phyloP scores from a whole-genome alignment of 2,329 filamentous ascomycete genomes.

The Albophoma yamanashiensis region DNA sequence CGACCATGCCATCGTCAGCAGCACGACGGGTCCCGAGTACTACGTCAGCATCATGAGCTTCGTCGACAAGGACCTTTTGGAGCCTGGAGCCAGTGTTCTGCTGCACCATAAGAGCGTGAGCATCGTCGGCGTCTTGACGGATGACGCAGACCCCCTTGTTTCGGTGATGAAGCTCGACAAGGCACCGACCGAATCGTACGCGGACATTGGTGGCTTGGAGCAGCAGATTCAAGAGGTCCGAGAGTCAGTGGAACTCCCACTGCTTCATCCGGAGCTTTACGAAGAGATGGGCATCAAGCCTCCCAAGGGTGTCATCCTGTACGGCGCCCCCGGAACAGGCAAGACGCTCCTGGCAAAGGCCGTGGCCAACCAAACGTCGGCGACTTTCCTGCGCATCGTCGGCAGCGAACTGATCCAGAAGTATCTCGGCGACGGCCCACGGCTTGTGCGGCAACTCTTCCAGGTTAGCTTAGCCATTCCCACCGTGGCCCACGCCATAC shows the following conservation, averaged over 20 bases:
- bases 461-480: conserved; percentile 40
- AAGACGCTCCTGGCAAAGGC: conserved; percentile 95
- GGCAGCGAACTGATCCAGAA: conserved; percentile 98
- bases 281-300: conserved; percentile 99
- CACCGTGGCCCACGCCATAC: conserved; percentile 2
- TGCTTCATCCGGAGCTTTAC: conserved; percentile 93
- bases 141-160: conserved; percentile 89
- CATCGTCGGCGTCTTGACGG: conserved; percentile 92
- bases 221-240: conserved; percentile 94
- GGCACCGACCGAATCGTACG: conserved; percentile 94
- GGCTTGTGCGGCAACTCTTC: conserved; percentile 92
- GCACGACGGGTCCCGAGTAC: conserved; percentile 94
- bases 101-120: conserved; percentile 97
- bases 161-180: conserved; percentile 99
- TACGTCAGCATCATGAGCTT: conserved; percentile 99
- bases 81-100: conserved; percentile 90
- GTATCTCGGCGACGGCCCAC: conserved; percentile 91
- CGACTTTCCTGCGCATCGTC: conserved; percentile 94
- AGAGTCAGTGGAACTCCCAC: conserved; percentile 89
- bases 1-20: conserved; percentile 96
- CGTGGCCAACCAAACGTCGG: conserved; percentile 97
- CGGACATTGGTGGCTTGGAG: conserved; percentile 95
- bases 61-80: conserved; percentile 95
- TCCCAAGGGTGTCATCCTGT: conserved; percentile 97
- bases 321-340: conserved; percentile 92